These are phyloP conservation scores for Paraphoma sp. DNA, from an alignment of 2,329 filamentous ascomycete species.

Conservation along the genomic window DNA sequence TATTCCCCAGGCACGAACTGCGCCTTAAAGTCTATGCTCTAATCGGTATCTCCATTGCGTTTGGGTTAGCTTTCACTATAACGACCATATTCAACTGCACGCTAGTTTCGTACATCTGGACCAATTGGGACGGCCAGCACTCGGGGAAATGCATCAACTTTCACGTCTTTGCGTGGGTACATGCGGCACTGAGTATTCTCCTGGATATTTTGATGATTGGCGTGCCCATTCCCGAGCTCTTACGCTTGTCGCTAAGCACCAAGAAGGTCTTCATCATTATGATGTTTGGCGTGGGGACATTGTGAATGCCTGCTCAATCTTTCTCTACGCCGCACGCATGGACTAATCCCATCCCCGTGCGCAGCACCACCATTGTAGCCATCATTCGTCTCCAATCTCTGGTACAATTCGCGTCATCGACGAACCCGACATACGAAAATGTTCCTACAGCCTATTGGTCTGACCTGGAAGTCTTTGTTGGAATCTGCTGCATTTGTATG, in stretches of 20 bases:
- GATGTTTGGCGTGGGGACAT: conserved; percentile 41
- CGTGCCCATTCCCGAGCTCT: conserved; percentile 24
- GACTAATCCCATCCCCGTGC: neutral
- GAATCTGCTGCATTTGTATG: conserved; percentile 27
- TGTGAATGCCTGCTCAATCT: conserved; percentile 35
- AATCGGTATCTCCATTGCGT: conserved; percentile 10
- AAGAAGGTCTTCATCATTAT: conserved; percentile 36
- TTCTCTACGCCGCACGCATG: conserved; percentile 6
- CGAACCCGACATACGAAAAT: conserved; percentile 47
- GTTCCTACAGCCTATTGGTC: conserved; percentile 19
- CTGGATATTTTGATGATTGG: conserved; percentile 21
- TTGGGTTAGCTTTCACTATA: conserved; percentile 24
- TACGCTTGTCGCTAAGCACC: conserved; percentile 21
- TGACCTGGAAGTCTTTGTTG: conserved; percentile 18
- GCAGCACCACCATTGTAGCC: conserved; percentile 45
- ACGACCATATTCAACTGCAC: conserved; percentile 29
- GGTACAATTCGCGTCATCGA: conserved; percentile 48
- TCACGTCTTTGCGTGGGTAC: conserved; percentile 15
- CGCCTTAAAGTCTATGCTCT: conserved; percentile 19
- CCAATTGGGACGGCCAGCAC: conserved; percentile 21
- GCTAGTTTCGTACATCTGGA: conserved; percentile 26
- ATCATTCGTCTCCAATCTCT: conserved; percentile 51
- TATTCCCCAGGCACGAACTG: conserved; percentile 31
- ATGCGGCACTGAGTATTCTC: conserved; percentile 21
- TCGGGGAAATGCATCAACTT: conserved; percentile 34